A percentile compares a stretch with the other conserved stretches of the same genome.
These are phyloP conservation scores for Closterium sp. DNA, from an alignment of 139 green algal species.

Conservation along the genomic window DNA sequence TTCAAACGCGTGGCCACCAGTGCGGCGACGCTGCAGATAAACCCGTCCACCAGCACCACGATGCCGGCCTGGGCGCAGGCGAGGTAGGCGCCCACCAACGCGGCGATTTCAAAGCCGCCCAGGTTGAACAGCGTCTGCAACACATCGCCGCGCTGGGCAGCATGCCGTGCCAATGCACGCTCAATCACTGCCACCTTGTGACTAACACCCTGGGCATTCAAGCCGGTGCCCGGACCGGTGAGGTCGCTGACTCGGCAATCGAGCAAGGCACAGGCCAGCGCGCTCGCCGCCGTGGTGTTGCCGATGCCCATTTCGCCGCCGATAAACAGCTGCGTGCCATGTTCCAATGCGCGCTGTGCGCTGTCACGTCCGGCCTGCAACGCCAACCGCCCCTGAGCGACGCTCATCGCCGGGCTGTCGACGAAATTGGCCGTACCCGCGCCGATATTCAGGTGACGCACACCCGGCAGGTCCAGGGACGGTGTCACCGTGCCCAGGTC, in stretches of 20 bases:
- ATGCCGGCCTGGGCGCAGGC: not conserved
- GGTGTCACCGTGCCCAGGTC: not conserved
- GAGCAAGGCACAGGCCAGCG: not conserved
- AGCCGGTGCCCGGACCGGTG: not conserved
- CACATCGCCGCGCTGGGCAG: not conserved
- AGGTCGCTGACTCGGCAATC: not conserved
- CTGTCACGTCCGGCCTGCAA: not conserved
- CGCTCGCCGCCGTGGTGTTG: not conserved
- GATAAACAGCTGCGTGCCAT: not conserved
- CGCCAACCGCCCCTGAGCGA: not conserved
- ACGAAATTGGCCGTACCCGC: not conserved
- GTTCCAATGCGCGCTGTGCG: not conserved
- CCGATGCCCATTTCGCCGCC: not conserved
- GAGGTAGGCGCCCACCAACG: not conserved
- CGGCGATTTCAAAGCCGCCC: not conserved
- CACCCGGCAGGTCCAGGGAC: not conserved
- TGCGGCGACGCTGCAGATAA: not conserved
- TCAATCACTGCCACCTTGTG: not conserved
- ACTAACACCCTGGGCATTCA: not conserved
- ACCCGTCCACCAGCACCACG: not conserved
- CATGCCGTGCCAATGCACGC: too few species aligned
- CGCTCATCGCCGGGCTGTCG: not conserved
- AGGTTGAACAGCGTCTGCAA: not conserved
- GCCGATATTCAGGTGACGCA: not conserved
- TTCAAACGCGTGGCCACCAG: not conserved